Evolutionary conservation across 2,329 filamentous ascomycete species (phyloP).

Genomic region (Xylariaceae sp.): DNA sequence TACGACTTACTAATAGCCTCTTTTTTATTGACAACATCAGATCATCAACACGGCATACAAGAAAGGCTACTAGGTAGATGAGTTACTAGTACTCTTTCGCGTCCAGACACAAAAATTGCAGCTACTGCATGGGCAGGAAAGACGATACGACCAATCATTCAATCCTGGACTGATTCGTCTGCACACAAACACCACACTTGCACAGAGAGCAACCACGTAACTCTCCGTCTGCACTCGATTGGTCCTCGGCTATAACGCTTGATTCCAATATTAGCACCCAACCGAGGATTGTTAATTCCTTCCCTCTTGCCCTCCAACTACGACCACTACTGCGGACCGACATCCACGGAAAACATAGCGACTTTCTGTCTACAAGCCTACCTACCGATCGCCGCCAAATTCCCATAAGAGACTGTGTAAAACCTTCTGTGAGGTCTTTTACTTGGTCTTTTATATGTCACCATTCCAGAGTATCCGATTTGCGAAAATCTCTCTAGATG

Average conservation of each 20-base stretch:
- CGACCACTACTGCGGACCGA: conserved; percentile 1
- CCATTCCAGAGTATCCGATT: conserved; percentile 29
- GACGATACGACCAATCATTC: conserved; percentile 4
- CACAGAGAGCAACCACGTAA: conserved; percentile 13
- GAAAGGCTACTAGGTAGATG: conserved; percentile 18
- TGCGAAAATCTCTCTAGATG: conserved; percentile 37
- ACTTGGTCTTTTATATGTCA: conserved; percentile 35
- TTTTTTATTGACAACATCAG: conserved; percentile 2
- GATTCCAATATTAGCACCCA: conserved; percentile 5
- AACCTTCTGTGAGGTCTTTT: conserved; percentile 32
- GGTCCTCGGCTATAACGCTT: conserved; percentile 7
- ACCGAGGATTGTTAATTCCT: conserved; percentile 11
- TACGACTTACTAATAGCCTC: conserved; percentile 8
- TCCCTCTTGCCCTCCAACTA: conserved; percentile 13
- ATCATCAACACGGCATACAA: conserved; percentile 1
- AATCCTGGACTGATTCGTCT: conserved; percentile 5
- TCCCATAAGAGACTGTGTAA: conserved; percentile 12
- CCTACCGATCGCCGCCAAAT: not conserved
- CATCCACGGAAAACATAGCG: conserved; percentile 2
- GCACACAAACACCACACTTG: conserved; percentile 7
- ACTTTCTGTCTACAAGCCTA: conserved; percentile 19
- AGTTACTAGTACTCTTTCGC: conserved; percentile 11
- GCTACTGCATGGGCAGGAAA: conserved; percentile 6
- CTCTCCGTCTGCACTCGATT: conserved; percentile 14
- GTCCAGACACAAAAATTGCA: conserved; percentile 10